Base-by-base conservation (phyloP, 2,329 filamentous ascomycete genomes). In the Botrytis byssoidea region DNA sequence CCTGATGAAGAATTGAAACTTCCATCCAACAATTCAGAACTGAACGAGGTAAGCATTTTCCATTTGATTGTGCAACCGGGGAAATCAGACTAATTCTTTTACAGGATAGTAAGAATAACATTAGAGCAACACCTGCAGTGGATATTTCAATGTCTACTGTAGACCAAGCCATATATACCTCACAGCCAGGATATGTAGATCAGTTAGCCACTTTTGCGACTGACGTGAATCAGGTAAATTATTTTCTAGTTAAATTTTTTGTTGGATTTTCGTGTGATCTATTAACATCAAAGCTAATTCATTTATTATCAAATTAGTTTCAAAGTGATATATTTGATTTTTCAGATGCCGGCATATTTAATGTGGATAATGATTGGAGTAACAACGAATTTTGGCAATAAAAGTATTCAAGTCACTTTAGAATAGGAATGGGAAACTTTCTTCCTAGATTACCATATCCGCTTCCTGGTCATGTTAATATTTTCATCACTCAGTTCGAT, bases 321-420 rank as follows among this genome's bases (percentile, higher is more conserved):
- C 66, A 57, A 8, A 37, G 66, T 57, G 66, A 69, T 8, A 57
- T 69, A 6, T 69, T 69, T 44, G 66, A 69, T 14, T 69, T 69
- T 25, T 29, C 66, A 32, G 66, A 69, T 57, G 18, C 66, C 5
- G 37, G 66, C 20, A 42, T 57, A 32, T 69, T 69, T 9, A 69
- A 59, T 57, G 35, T 57, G 9, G 66, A 69, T 42, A 69, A 69
- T 69, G 66, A 69, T 57, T 69, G 66, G 66, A 69, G 66, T 57
- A 32, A 42, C 32, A 69, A 57, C 40, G 66, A 59, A 4, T 59
- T 42, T 57, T 69, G 66, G 66, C 66, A 69, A 57, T 69, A 57
- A 42, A 68, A 44, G 37, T 57, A 42, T 44, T 57, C 9, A 22
- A 8, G 29, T 32, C 35, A 57, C 20, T 25, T 48, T 32, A 57